These are phyloP conservation scores for Anisodus acutangulus DNA, from an alignment of 257 asterid species.

Conservation along the genomic window DNA sequence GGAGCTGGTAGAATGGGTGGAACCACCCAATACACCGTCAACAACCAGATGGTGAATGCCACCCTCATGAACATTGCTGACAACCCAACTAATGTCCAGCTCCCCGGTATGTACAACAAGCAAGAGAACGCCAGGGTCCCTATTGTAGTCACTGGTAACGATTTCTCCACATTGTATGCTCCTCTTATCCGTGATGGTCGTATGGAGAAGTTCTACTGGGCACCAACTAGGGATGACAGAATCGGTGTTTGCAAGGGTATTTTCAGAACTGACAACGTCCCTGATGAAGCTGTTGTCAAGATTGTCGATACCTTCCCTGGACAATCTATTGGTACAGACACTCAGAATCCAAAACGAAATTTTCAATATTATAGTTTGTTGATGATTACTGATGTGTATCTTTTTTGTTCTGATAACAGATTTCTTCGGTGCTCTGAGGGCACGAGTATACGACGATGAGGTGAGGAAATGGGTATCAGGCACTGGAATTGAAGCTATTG, in stretches of 20 bases:
- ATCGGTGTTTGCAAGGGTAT: conserved; percentile 53
- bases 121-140: conserved; percentile 54
- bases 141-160: conserved; percentile 52
- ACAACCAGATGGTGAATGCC: conserved; percentile 61
- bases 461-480: conserved; percentile 50
- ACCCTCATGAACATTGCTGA: conserved; percentile 61
- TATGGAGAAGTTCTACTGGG: conserved; percentile 61
- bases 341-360: neutral
- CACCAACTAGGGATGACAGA: conserved; percentile 54
- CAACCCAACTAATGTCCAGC: conserved; percentile 56
- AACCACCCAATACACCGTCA: conserved; percentile 55
- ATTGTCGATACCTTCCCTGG: conserved; percentile 57
- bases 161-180: conserved; percentile 55
- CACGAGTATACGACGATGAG: conserved; percentile 51
- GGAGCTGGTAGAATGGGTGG: conserved; percentile 58
- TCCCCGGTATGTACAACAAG: conserved; percentile 55
- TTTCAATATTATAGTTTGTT: neutral
- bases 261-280: conserved; percentile 45
- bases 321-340: conserved; percentile 51
- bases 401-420: conserved; percentile 34
- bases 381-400: conserved; percentile 1
- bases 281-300: conserved; percentile 43
- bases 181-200: conserved; percentile 59
- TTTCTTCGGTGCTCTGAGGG: conserved; percentile 55
- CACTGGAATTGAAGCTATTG: conserved; percentile 44